These are phyloP conservation scores for Schizosaccharomyces lindneri DNA, from an alignment of 805 yeast genomes.

Conservation along the genomic window DNA sequence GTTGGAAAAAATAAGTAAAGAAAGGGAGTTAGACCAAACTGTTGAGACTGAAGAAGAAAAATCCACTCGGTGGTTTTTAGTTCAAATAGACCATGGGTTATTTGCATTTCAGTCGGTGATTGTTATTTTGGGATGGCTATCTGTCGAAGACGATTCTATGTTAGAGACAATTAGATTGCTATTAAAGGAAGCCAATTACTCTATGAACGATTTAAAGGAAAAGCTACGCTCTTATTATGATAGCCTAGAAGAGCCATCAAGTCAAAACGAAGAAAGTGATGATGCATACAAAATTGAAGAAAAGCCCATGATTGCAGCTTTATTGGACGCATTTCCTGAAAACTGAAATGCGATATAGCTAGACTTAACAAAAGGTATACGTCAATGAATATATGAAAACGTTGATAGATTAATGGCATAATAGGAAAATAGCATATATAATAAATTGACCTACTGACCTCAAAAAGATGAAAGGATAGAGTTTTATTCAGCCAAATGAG, in stretches of 20 bases:
- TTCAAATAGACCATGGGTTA: slow-evolving; percentile 7
- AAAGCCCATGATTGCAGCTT: not conserved
- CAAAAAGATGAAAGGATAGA: not conserved
- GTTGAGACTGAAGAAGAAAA: slow-evolving; percentile 5
- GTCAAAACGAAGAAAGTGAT: not conserved
- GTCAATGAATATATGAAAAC: too few species aligned
- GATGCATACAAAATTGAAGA: not conserved
- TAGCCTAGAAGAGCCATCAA: not conserved
- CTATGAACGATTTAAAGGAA: not conserved
- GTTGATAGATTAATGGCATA: too few species aligned
- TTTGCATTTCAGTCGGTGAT: slow-evolving; percentile 7
- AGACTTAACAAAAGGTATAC: too few species aligned
- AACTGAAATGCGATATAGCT: too few species aligned
- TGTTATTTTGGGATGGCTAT: slow-evolving; percentile 8
- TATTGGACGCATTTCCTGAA: not conserved
- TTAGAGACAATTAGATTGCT: not conserved
- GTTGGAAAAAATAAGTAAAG: slow-evolving; percentile 3
- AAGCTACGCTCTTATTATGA: not conserved
- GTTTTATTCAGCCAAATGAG: not conserved
- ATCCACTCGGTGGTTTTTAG: slow-evolving; percentile 8
- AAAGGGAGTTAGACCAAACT: slow-evolving; percentile 4
- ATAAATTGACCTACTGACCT: not conserved
- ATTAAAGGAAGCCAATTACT: not conserved
- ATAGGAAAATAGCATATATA: not conserved
- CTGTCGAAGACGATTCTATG: slow-evolving; percentile 8